Percentiles rank a stretch among this genome's conserved stretches.
phyloP scores from a whole-genome alignment of 2,329 filamentous ascomycete genomes.

The Trichophyton equinum region DNA sequence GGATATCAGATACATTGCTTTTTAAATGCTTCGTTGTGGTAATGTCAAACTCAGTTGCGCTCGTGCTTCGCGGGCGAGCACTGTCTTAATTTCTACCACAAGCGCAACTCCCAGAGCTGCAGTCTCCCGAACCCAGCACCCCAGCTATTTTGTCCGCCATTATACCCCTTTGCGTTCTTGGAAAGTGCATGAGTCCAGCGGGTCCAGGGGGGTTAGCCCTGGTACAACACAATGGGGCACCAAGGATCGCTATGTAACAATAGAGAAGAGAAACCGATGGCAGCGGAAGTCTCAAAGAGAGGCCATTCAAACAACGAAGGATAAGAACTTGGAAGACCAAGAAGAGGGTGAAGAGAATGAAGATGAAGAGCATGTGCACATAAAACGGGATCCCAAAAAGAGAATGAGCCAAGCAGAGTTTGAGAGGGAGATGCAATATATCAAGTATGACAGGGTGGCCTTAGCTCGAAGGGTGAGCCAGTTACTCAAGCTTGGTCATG shows the following conservation, averaged over 20 bases:
- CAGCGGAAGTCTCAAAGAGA: not conserved
- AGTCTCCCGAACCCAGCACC: not conserved
- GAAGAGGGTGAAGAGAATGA: not conserved
- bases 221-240: not conserved
- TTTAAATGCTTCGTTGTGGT: conserved; percentile 9
- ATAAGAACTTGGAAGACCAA: not conserved
- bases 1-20: not conserved
- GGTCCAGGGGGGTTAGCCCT: not conserved
- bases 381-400: conserved; percentile 8
- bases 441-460: conserved; percentile 55
- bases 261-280: not conserved
- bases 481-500: conserved; percentile 46
- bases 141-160: not conserved
- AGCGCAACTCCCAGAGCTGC: not conserved
- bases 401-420: conserved; percentile 21
- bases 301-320: not conserved
- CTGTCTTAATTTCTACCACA: not conserved
- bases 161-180: not conserved
- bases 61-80: not conserved
- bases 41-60: conserved; percentile 6
- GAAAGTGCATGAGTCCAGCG: not conserved
- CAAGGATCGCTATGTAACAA: not conserved
- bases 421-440: conserved; percentile 47
- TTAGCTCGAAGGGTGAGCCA: conserved; percentile 55
- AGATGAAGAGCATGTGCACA: not conserved